Percentiles rank a stretch among this genome's conserved stretches.
Evolutionary conservation across 768 basidiomycete species (phyloP).

Genomic region (Rhodotorula paludigena): DNA sequence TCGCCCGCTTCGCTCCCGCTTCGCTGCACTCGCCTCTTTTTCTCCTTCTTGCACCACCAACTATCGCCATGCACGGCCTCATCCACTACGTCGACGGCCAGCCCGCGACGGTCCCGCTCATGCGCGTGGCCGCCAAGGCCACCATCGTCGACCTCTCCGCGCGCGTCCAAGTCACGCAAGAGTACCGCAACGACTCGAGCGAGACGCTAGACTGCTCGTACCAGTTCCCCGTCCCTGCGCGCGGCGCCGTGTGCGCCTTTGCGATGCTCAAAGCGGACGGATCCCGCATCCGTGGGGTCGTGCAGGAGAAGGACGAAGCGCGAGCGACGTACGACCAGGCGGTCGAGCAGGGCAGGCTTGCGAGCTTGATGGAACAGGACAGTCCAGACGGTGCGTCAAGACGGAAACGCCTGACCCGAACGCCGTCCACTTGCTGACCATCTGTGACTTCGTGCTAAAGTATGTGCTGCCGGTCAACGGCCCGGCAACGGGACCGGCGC

Average conservation of each 20-base stretch:
- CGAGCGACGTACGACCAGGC: constrained; percentile 51
- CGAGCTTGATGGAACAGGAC: constrained; percentile 53
- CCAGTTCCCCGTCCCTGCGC: constrained; percentile 59
- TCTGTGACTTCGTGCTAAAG: too few relatives aligned
- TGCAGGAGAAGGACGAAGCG: constrained; percentile 55
- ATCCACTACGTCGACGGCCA: background rate
- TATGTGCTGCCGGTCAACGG: too few relatives aligned
- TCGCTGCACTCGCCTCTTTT: background rate
- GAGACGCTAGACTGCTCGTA: constrained; percentile 48
- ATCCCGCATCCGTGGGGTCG: constrained; percentile 51
- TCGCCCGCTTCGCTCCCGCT: background rate
- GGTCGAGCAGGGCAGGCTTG: constrained; percentile 48
- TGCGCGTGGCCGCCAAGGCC: constrained; percentile 1
- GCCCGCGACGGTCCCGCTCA: background rate
- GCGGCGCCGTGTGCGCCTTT: constrained; percentile 58
- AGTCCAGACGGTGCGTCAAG: constrained; percentile 23
- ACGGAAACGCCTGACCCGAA: too few relatives aligned
- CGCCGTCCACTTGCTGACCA: too few relatives aligned
- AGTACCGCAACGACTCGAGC: constrained; percentile 10
- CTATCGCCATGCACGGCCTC: constrained; percentile 5
- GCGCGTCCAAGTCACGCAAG: constrained; percentile 7
- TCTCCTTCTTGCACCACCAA: background rate
- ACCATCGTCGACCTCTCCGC: constrained; percentile 17
- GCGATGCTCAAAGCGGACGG: constrained; percentile 53
- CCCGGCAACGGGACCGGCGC: too few relatives aligned